These are phyloP conservation scores for Phylloporus arenicola DNA, from an alignment of 768 basidiomycete species.

Conservation along the genomic window DNA sequence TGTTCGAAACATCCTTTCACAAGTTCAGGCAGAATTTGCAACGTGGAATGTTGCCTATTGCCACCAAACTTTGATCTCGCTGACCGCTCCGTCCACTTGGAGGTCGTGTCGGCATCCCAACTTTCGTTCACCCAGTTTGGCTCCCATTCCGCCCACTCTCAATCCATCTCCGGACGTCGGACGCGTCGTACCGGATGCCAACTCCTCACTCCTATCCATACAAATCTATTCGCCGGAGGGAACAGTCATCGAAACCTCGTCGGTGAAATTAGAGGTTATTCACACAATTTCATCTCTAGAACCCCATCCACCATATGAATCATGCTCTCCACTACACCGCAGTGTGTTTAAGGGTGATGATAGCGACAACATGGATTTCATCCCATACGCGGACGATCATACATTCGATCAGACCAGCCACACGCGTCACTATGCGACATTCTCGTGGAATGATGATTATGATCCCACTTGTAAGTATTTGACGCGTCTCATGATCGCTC, in stretches of 20 bases:
- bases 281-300: conserved; percentile 10
- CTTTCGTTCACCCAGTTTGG: conserved; percentile 3
- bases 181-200: not conserved
- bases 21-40: conserved; percentile 25
- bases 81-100: conserved; percentile 16
- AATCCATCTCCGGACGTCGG: not conserved
- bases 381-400: conserved; percentile 60
- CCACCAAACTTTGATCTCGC: conserved; percentile 9
- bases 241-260: conserved; percentile 4
- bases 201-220: conserved; percentile 2
- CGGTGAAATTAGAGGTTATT: conserved; percentile 15
- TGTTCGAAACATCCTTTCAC: conserved; percentile 10
- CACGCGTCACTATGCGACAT: conserved; percentile 35
- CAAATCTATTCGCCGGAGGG: conserved; percentile 15
- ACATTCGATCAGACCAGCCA: conserved; percentile 42
- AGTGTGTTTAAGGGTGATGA: conserved; percentile 56
- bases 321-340: conserved; percentile 45
- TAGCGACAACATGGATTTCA: conserved; percentile 48
- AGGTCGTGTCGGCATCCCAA: conserved; percentile 7
- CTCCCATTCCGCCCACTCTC: not conserved
- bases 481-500: not conserved
- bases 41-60: conserved; percentile 16
- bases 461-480: conserved; percentile 39
- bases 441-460: conserved; percentile 47
- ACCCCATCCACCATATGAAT: conserved; percentile 45